phyloP scores from a whole-genome alignment of 805 yeast species.

The Diddensiella santjacobensis region DNA sequence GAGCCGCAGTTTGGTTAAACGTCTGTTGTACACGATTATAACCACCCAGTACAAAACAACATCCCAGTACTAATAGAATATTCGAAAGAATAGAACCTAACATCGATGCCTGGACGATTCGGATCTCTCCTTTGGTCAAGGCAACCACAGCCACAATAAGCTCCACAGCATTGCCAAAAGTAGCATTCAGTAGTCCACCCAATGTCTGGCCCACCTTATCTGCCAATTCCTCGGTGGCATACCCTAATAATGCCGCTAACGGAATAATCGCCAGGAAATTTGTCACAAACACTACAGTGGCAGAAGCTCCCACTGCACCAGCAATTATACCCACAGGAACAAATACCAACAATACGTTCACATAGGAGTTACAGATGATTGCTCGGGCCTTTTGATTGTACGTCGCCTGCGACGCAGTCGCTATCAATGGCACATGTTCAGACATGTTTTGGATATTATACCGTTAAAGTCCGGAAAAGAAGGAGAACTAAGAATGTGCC shows the following conservation, averaged over 20 bases:
- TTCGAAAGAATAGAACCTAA: slow-evolving; percentile 90
- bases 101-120: slow-evolving; percentile 97
- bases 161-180: slow-evolving; percentile 97
- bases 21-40: slow-evolving; percentile 77
- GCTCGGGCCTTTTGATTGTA: slow-evolving; percentile 9
- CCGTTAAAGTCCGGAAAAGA: too few species aligned
- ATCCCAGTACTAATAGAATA: slow-evolving; percentile 85
- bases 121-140: slow-evolving; percentile 73
- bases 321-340: slow-evolving; percentile 88
- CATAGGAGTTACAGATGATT: slow-evolving; percentile 49
- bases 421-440: background rate
- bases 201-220: slow-evolving; percentile 85
- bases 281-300: slow-evolving; percentile 56
- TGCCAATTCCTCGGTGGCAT: slow-evolving; percentile 89
- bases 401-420: slow-evolving; percentile 1
- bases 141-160: slow-evolving; percentile 93
- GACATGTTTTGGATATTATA: too few species aligned
- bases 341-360: slow-evolving; percentile 70
- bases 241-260: slow-evolving; percentile 83
- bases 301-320: slow-evolving; percentile 54
- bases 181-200: slow-evolving; percentile 93
- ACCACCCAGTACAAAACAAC: slow-evolving; percentile 93
- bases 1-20: slow-evolving; percentile 95
- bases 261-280: slow-evolving; percentile 92
- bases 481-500: too few species aligned